A percentile compares a stretch with the other conserved stretches of the same genome.
phyloP scores from a whole-genome alignment of 768 basidiomycete genomes.

The Artomyces pyxidatus region DNA sequence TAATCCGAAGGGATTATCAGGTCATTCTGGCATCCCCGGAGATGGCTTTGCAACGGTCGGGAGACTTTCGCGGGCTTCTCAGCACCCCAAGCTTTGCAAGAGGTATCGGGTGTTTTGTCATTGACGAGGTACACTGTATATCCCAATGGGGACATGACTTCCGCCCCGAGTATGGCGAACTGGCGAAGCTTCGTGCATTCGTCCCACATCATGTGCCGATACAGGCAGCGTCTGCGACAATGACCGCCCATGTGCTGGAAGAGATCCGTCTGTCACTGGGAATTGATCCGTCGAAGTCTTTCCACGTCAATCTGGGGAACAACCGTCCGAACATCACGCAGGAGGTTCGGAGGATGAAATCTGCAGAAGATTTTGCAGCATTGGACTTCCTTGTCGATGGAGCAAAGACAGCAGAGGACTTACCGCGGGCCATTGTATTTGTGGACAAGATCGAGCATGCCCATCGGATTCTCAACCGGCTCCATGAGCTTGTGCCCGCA shows the following conservation, averaged over 20 bases:
- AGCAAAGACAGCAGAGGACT: neutral
- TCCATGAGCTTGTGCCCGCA: neutral
- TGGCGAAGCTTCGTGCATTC: neutral
- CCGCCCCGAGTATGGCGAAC: neutral
- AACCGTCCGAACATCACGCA: slow-evolving; percentile 29
- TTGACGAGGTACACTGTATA: neutral
- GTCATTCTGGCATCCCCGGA: neutral
- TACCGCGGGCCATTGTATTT: neutral
- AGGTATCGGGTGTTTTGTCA: neutral
- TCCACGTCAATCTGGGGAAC: slow-evolving; percentile 30
- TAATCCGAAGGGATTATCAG: neutral
- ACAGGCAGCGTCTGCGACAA: neutral
- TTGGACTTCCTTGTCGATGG: neutral
- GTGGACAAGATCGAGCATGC: neutral
- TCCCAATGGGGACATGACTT: neutral
- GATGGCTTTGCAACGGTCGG: neutral
- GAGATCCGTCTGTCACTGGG: slow-evolving; percentile 9
- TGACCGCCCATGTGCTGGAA: neutral
- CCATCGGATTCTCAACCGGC: neutral
- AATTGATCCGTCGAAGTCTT: slow-evolving; percentile 19
- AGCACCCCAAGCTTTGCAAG: neutral
- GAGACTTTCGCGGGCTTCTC: neutral
- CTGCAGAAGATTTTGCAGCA: neutral
- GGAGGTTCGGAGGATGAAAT: slow-evolving; percentile 18
- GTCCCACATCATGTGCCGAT: neutral